These are phyloP conservation scores for Phytophthora quininea DNA, from an alignment of 352 stramenopile species.

Conservation along the genomic window DNA sequence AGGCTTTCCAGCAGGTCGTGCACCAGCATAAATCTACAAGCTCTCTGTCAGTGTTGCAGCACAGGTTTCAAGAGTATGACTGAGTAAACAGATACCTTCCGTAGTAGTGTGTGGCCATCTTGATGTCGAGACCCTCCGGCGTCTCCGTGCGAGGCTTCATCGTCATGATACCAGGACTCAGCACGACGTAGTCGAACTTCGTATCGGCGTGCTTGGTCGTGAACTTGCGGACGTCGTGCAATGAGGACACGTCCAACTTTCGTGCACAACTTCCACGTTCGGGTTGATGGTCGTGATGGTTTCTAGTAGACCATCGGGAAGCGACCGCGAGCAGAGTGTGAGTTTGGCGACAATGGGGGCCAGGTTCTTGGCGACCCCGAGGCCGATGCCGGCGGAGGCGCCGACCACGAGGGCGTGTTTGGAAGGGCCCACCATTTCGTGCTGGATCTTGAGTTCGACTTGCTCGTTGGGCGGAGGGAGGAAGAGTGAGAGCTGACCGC, in stretches of 20 bases:
- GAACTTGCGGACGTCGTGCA: constrained; percentile 25
- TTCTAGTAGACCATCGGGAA: constrained; percentile 15
- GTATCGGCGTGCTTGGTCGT: constrained; percentile 9
- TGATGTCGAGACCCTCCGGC: constrained; percentile 22
- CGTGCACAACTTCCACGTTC: constrained; percentile 18
- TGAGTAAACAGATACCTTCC: neutral
- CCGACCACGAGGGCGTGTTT: neutral
- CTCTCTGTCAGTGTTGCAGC: too few species aligned
- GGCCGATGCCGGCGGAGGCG: neutral
- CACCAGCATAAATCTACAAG: constrained; percentile 15
- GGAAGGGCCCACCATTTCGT: neutral
- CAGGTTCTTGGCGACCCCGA: neutral
- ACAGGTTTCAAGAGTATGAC: too few species aligned
- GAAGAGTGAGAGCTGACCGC: neutral
- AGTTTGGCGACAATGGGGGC: neutral
- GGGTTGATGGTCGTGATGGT: constrained; percentile 20
- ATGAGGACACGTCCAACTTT: constrained; percentile 20
- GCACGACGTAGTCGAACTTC: constrained; percentile 33
- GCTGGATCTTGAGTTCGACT: neutral
- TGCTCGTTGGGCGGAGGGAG: neutral
- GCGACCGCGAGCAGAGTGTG: constrained; percentile 7
- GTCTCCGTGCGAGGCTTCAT: constrained; percentile 27
- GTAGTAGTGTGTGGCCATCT: constrained; percentile 25
- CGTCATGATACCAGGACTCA: constrained; percentile 24
- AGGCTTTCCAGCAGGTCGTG: constrained; percentile 7